A percentile compares a stretch with the other conserved stretches of the same genome.
These are phyloP conservation scores for Colletotrichum sublineola DNA, from an alignment of 2,329 filamentous ascomycete genomes.

Conservation along the genomic window DNA sequence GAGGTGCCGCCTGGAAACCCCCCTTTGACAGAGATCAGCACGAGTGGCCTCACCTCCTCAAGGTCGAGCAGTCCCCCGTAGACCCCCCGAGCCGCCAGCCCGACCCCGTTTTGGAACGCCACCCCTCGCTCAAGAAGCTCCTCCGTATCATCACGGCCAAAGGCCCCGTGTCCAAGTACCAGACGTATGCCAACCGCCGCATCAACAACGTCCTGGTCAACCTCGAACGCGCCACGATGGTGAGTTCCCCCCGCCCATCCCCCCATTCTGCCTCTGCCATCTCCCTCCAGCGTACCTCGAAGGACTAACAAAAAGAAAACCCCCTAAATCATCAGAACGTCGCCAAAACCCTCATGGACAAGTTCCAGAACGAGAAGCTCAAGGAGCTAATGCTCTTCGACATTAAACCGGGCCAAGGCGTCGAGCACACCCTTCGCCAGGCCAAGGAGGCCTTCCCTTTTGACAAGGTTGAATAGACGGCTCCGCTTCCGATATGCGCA, in stretches of 20 bases:
- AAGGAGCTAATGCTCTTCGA: not conserved
- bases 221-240: not conserved
- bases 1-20: too few relatives aligned
- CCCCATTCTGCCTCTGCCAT: too few relatives aligned
- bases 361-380: not conserved
- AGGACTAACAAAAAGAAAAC: not conserved
- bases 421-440: not conserved
- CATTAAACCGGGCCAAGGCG: not conserved
- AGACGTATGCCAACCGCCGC: slow-evolving; percentile 34
- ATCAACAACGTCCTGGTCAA: slow-evolving; percentile 24
- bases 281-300: not conserved
- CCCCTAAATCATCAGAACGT: not conserved
- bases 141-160: slow-evolving; percentile 30
- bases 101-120: not conserved
- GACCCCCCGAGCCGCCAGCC: not conserved
- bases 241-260: not conserved
- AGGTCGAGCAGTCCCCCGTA: not conserved
- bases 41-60: not conserved
- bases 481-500: too few relatives aligned
- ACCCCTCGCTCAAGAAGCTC: slow-evolving; percentile 30
- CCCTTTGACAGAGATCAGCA: too few relatives aligned
- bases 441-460: not conserved
- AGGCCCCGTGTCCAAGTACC: slow-evolving; percentile 16
- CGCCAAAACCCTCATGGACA: not conserved
- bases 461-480: too few relatives aligned